These are phyloP conservation scores for Neofusicoccum sp. DNA, from an alignment of 2,329 filamentous ascomycete genomes.

Conservation along the genomic window DNA sequence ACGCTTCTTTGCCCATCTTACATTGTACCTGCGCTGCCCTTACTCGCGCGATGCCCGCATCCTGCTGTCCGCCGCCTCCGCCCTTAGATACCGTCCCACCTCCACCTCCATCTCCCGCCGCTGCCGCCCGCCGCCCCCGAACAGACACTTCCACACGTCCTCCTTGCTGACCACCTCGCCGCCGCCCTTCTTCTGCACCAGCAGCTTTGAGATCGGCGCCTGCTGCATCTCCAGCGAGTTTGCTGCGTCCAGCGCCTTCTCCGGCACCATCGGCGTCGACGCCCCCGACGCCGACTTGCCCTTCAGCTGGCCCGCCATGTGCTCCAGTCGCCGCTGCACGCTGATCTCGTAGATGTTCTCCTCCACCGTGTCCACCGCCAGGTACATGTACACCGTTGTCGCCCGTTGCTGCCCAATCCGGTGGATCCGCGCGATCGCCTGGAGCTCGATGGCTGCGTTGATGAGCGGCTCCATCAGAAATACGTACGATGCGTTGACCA, in stretches of 20 bases:
- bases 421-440: constrained; percentile 93
- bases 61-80: constrained; percentile 57
- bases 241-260: constrained; percentile 73
- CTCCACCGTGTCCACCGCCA: constrained; percentile 89
- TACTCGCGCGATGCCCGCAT: constrained; percentile 14
- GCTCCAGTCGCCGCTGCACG: constrained; percentile 74
- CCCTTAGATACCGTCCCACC: constrained; percentile 55
- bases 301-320: constrained; percentile 59
- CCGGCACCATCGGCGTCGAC: constrained; percentile 48
- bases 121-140: constrained; percentile 58
- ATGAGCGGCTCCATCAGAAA: constrained; percentile 93
- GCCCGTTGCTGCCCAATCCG: constrained; percentile 86
- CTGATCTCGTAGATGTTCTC: constrained; percentile 89
- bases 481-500: constrained; percentile 91
- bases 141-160: constrained; percentile 88
- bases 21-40: neutral
- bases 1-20: neutral
- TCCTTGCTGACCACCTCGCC: constrained; percentile 79
- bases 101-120: constrained; percentile 44
- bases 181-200: constrained; percentile 68
- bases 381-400: constrained; percentile 94
- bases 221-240: constrained; percentile 83
- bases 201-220: constrained; percentile 68
- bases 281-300: constrained; percentile 27
- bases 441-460: constrained; percentile 90